A percentile compares a stretch with the other conserved stretches of the same genome.
Conservation (phyloP, 2,329 filamentous ascomycete genomes). For the Pseudocercospora musae region DNA sequence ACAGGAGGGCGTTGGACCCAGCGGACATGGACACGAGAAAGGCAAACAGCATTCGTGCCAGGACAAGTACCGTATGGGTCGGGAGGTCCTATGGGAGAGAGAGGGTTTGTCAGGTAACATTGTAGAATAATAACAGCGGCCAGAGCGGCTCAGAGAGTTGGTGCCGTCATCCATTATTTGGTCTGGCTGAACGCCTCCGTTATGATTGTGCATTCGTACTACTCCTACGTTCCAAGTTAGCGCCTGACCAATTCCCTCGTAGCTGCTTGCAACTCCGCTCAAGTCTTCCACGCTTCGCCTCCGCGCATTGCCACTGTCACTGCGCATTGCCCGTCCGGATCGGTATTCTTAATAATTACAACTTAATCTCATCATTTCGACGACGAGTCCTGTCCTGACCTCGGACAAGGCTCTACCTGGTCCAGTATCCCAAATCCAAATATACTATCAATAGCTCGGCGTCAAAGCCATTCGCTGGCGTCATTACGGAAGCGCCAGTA, state of each 20-base stretch:
- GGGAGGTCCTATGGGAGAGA: no score
- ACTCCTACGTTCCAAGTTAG: neutral
- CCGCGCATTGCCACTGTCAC: neutral
- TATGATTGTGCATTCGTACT: no score
- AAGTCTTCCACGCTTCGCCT: neutral
- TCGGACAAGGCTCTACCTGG: neutral
- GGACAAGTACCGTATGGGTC: no score
- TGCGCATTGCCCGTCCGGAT: neutral
- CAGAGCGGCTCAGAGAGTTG: neutral
- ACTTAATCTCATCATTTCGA: neutral
- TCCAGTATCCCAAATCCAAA: neutral
- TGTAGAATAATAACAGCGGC: no score
- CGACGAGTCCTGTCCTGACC: neutral
- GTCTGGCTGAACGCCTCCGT: neutral
- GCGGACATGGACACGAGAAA: neutral
- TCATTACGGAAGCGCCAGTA: neutral
- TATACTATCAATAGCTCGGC: neutral
- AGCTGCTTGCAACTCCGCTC: neutral
- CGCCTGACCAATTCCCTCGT: neutral
- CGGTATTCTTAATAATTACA: neutral
- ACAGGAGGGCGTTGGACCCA: neutral
- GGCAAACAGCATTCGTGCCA: neutral
- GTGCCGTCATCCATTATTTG: neutral
- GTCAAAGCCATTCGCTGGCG: neutral
- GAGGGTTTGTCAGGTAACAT: neutral